A percentile compares a stretch with the other conserved stretches of the same genome.
Evolutionary conservation across 805 yeast genomes (phyloP).

Genomic region (Starmerella davenportii): DNA sequence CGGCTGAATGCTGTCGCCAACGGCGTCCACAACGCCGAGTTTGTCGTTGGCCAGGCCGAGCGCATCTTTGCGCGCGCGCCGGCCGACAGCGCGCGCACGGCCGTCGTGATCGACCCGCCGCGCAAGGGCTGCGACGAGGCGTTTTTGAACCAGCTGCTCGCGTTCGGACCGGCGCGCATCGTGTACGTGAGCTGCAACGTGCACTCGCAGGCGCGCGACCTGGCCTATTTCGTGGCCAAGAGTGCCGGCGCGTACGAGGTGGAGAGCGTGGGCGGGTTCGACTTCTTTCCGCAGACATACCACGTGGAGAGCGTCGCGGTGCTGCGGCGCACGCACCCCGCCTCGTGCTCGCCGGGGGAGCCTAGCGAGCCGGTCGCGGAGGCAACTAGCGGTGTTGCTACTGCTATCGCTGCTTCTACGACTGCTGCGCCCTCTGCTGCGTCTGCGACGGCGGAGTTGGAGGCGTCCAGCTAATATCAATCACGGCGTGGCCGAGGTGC

Average conservation of each 20-base stretch:
- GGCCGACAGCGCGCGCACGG: constrained; percentile 57
- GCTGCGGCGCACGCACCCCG: constrained; percentile 25
- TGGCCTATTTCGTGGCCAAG: constrained; percentile 60
- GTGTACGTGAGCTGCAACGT: constrained; percentile 97
- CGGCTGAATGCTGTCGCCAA: constrained; percentile 60
- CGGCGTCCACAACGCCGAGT: constrained; percentile 57
- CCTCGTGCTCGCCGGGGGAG: no score
- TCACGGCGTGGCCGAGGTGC: no score
- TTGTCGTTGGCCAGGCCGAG: constrained; percentile 86
- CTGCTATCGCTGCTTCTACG: no score
- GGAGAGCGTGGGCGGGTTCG: constrained; percentile 82
- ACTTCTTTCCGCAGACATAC: constrained; percentile 89
- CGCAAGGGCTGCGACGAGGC: constrained; percentile 89
- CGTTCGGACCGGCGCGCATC: constrained; percentile 63
- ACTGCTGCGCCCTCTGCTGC: not conserved
- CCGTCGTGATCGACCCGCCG: constrained; percentile 91
- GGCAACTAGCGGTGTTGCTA: no score
- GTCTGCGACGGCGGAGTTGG: not conserved
- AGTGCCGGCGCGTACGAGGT: constrained; percentile 34
- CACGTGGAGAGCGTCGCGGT: constrained; percentile 84
- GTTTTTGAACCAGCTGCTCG: constrained; percentile 70
- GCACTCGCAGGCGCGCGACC: constrained; percentile 90
- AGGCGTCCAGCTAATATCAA: not conserved
- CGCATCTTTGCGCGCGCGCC: constrained; percentile 49
- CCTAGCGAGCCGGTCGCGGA: no score